Evolutionary conservation across 140 eudicot species (phyloP).

Genomic region (Cichorium intybus): DNA sequence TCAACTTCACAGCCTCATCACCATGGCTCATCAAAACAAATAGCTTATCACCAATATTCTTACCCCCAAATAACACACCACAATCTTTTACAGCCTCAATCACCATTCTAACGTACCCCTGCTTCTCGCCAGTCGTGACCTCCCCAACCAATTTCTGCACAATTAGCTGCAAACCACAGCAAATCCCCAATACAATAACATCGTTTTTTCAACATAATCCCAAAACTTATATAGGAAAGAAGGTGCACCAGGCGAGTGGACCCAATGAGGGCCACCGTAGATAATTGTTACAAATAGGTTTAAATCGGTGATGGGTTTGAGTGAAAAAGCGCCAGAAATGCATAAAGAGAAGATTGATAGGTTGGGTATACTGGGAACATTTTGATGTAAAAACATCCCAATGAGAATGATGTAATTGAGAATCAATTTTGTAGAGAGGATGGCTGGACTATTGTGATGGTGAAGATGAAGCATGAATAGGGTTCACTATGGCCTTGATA

Average conservation of each 20-base stretch:
- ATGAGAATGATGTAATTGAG: no score
- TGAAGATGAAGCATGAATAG: no score
- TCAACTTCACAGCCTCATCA: slow-evolving; percentile 62
- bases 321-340: slow-evolving; percentile 65
- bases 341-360: slow-evolving; percentile 66
- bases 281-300: neutral
- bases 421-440: no score
- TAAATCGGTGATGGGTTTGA: slow-evolving; percentile 33
- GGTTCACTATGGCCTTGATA: no score
- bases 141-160: neutral
- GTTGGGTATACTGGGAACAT: slow-evolving; percentile 80
- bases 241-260: neutral
- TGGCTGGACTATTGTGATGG: no score
- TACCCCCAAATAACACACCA: slow-evolving; percentile 42
- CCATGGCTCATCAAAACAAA: slow-evolving; percentile 84
- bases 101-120: slow-evolving; percentile 54
- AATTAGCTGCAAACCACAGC: neutral
- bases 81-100: slow-evolving; percentile 42
- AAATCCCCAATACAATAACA: neutral
- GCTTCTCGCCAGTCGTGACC: neutral
- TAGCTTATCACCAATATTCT: slow-evolving; percentile 36
- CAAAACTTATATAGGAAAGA: neutral
- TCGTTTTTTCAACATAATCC: neutral
- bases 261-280: neutral
- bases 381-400: no score